Evolutionary conservation across 176 grass and related monocot species (phyloP), one percentile per base, ranked within the genome.

Genomic region (Avena insularis): DNA sequence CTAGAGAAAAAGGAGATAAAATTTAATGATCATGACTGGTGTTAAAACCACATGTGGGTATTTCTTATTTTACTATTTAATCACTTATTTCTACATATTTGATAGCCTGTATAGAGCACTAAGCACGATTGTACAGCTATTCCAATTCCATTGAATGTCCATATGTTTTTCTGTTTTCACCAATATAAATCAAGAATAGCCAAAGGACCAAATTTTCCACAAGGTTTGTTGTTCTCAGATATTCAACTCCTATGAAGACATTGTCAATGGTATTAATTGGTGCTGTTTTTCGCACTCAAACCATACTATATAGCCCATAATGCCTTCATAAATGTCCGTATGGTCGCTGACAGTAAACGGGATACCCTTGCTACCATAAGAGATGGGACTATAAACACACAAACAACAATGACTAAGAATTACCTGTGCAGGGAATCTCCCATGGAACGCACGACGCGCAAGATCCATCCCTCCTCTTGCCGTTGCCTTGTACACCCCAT

Each of bases 341-440:
- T 43, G 40, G 40, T 43, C 36, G 7, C 45, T 16, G 20, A 35
- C 10, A 77, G 27, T 31, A 77, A 63, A 53, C 27, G 21, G 43
- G 19, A 75, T 35, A 43, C 25, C 46, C 55, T 25, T 59, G 71
- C 65, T 71, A 77, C 19, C 46, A 38, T 49, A 84, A 75, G 6
- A 23, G 75, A 75, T 85, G 71, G 71, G 25, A 38, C 29, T 55
- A 47, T 6, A 58, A 84, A 29, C 48, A 84, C 8, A 2, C 4
- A 43, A 43, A 43, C 50, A 59, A 68, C 46, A 57, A 25, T 38
- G 53, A 60, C 6, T 6, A 49, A 60, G 55, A 87, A 53, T 89
- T 82, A 95, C 93, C 93, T 95, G 93, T 8, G 91, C 88, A 21
- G 93, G 89, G 63, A 93, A 95, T 66, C 75, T 88, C 17, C 93